A percentile compares a stretch with the other conserved stretches of the same genome.
Evolutionary conservation across 352 stramenopile genomes (phyloP).

Genomic region (Aphanomyces stellatus): DNA sequence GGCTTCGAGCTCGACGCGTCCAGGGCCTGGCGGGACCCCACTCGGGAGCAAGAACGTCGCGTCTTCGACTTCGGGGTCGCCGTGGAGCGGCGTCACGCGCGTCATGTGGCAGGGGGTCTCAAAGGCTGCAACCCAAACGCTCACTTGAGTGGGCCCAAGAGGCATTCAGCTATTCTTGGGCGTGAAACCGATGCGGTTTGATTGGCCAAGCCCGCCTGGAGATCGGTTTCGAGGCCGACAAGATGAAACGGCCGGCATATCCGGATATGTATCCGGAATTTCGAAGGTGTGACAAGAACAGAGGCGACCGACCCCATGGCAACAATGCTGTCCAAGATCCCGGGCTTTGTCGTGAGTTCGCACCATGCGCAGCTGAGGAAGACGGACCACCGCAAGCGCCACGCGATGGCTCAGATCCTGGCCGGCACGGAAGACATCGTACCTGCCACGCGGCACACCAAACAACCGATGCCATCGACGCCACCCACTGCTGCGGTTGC

Average conservation of each 20-base stretch:
- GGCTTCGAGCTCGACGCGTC: not conserved
- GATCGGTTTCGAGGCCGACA: not conserved
- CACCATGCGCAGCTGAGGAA: slow-evolving; percentile 17
- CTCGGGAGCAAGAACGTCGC: not conserved
- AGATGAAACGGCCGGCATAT: not conserved
- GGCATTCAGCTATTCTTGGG: not conserved
- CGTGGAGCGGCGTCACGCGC: not conserved
- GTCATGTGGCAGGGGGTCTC: too few relatives aligned
- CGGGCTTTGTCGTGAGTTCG: not conserved
- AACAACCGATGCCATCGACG: not conserved
- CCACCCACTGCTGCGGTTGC: not conserved
- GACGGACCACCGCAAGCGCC: slow-evolving; percentile 8
- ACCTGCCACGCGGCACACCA: not conserved
- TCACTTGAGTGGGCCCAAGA: not conserved
- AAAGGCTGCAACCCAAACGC: too few relatives aligned
- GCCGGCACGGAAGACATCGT: slow-evolving; percentile 14
- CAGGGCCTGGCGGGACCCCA: not conserved
- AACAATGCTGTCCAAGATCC: too few relatives aligned
- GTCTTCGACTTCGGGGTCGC: not conserved
- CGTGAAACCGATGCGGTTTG: not conserved
- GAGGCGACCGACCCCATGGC: too few relatives aligned
- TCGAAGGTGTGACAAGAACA: too few relatives aligned
- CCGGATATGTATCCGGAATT: not conserved
- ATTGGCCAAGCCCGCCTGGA: not conserved
- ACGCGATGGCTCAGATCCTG: slow-evolving; percentile 18